phyloP scores from a whole-genome alignment of 1,139 yeast genomes.

The Torulaspora globosa region DNA sequence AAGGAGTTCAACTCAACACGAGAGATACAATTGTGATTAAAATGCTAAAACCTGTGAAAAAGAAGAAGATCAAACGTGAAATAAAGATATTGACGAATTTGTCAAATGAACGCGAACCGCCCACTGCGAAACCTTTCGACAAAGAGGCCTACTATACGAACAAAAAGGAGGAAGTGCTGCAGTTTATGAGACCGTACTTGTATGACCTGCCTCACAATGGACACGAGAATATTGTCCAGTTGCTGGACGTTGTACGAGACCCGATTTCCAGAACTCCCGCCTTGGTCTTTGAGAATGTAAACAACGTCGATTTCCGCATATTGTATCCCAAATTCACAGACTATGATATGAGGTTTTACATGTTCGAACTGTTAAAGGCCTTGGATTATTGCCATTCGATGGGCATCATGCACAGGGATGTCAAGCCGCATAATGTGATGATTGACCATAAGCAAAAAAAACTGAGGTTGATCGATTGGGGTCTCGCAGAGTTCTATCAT shows the following conservation, averaged over 20 bases:
- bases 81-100: slow-evolving; percentile 87
- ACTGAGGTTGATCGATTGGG: slow-evolving; percentile 94
- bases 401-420: slow-evolving; percentile 99
- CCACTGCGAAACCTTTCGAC: slow-evolving; percentile 27
- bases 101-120: slow-evolving; percentile 34
- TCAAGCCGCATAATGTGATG: slow-evolving; percentile 97
- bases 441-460: slow-evolving; percentile 76
- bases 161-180: slow-evolving; percentile 27
- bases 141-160: slow-evolving; percentile 31
- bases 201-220: slow-evolving; percentile 37
- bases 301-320: slow-evolving; percentile 85
- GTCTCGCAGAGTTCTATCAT: slow-evolving; percentile 95
- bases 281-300: slow-evolving; percentile 82
- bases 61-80: slow-evolving; percentile 94
- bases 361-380: slow-evolving; percentile 83
- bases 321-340: slow-evolving; percentile 87
- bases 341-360: slow-evolving; percentile 79
- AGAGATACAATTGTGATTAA: slow-evolving; percentile 70
- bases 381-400: slow-evolving; percentile 91
- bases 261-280: slow-evolving; percentile 91
- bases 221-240: slow-evolving; percentile 59
- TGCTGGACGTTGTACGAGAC: slow-evolving; percentile 86
- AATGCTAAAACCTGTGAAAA: slow-evolving; percentile 93
- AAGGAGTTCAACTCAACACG: slow-evolving; percentile 61
- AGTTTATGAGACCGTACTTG: slow-evolving; percentile 27